Evolutionary conservation across 257 asterid genomes (phyloP), one percentile per base, ranked within the genome.

Genomic region (Craterostigma plantagineum): DNA sequence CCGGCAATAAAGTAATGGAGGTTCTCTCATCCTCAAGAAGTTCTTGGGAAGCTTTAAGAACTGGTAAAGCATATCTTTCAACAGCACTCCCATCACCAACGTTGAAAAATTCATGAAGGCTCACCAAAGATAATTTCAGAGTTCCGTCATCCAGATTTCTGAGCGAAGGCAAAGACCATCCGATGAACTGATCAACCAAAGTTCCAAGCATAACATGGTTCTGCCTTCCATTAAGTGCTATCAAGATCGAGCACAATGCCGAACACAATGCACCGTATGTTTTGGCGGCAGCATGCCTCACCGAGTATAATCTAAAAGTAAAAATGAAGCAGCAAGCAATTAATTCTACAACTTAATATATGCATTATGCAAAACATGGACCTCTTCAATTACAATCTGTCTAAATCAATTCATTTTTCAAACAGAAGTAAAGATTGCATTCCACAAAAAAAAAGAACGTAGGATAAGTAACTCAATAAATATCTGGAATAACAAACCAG

Each of bases 11-110:
- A 62, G 53, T 77, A 77, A 79, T 47, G 59, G 98, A 74, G 63
- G 93, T 90, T 62, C 93, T 79, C 69, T 83, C 98, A 34, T 90
- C 98, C 62, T 90, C 98, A 35, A 90, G 95, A 71, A 90, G 83
- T 62, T 82, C 95, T 63, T 83, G 93, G 66, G 95, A 90, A 48
- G 95, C 79, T 65, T 79, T 90, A 57, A 90, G 92, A 63, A 90
- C 73, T 45, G 95, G 84, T 67, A 79, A 60, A 35, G 93, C 92
- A 75, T 74, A 83, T 58, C 92, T 74, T 75, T 90, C 98, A 50
- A 76, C 69, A 49, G 95, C 75, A 54, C 77, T 79, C 63, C 69
- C 80, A 50, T 90, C 98, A 53, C 93, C 92, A 44, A 73, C 77
- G 63, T 60, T 75, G 47, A 90, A 92, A 67, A 90, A 90, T 57